Base-by-base conservation (phyloP, 2,329 filamentous ascomycete species). In the Arthroderma uncinatum region DNA sequence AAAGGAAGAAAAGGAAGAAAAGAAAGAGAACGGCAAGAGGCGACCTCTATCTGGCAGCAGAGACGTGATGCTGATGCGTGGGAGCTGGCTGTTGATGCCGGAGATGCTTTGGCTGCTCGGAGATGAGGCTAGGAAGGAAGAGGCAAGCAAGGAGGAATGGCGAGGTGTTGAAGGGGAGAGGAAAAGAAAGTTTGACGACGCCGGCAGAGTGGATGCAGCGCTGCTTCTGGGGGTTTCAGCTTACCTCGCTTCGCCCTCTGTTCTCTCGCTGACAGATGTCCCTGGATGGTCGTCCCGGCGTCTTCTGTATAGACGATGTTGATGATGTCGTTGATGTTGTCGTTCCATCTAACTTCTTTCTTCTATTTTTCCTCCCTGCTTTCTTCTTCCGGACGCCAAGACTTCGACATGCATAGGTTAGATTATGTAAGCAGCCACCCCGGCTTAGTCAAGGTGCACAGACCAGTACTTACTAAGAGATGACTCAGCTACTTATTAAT, bases 11-110 rank as follows among this genome's bases (percentile, higher is more conserved):
- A 79, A 64, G 63, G 88, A 66, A 66, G 93, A 76, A 68, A 85
- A 76, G 65, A 84, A 69, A 70, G 92, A 79, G 68, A 80, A 82
- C 63, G 87, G 87, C 37, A 19, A 33, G 23, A 33, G 55, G 40
- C 23, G 44, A 40, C 12, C 52, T 16, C 21, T 21, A 33, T 19
- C 34, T 16, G 37, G 52, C 5, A 6, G 16, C n/a, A 23, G 16
- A 39, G n/a, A 39, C 19, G 42, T 23, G 25, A 10, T 21, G 37
- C 21, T 53, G 50, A 19, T 21, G 52, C 7, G 19, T 21, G 21
- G 34, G 36, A 39, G 30, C 19, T 34, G 25, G 52, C 19, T 37
- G 34, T 19, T 54, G 34, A 40, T 54, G 19, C 8, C 12, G 37
- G 34, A 21, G 55, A 16, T 19, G 21, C 33, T 33, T 52, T 21